Percentiles rank a stretch among this genome's conserved stretches.
These are phyloP conservation scores for Wickerhamiella pararugosa DNA, from an alignment of 1,139 yeast species.

Conservation along the genomic window DNA sequence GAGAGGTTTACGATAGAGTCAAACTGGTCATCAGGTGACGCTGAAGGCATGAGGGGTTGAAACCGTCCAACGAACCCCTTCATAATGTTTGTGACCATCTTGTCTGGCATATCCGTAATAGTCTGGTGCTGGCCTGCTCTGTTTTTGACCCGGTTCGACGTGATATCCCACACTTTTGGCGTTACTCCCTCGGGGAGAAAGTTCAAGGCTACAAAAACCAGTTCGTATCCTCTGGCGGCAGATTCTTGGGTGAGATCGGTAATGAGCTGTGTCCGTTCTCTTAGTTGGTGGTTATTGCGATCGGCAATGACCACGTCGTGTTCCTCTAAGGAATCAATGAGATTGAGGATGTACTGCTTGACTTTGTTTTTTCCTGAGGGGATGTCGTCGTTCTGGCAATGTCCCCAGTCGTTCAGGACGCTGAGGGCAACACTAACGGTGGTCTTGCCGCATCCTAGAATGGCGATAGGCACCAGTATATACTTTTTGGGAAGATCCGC, in stretches of 20 bases:
- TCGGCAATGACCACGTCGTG: slow-evolving; percentile 53
- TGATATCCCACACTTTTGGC: slow-evolving; percentile 26
- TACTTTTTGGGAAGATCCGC: slow-evolving; percentile 29
- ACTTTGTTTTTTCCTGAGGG: slow-evolving; percentile 16
- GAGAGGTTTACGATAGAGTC: slow-evolving; percentile 47
- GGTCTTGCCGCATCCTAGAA: slow-evolving; percentile 93
- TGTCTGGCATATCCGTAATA: slow-evolving; percentile 35
- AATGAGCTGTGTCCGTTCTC: slow-evolving; percentile 58
- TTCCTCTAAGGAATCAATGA: slow-evolving; percentile 20
- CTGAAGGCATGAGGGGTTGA: slow-evolving; percentile 36
- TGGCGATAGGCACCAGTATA: slow-evolving; percentile 68
- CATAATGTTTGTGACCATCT: slow-evolving; percentile 47
- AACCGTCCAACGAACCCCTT: slow-evolving; percentile 56
- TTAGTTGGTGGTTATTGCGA: slow-evolving; percentile 60
- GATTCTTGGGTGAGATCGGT: slow-evolving; percentile 30
- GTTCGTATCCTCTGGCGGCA: slow-evolving; percentile 21
- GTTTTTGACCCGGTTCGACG: slow-evolving; percentile 41
- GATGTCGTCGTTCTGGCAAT: slow-evolving; percentile 76
- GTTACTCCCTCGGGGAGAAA: slow-evolving; percentile 34
- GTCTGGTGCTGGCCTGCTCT: slow-evolving; percentile 91
- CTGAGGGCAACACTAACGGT: slow-evolving; percentile 53
- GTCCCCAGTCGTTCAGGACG: slow-evolving; percentile 48
- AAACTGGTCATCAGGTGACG: slow-evolving; percentile 51
- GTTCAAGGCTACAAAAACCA: slow-evolving; percentile 50
- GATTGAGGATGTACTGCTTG: slow-evolving; percentile 9